Base-by-base conservation (phyloP, 129 eudicot species). In the Gnaphalium uliginosum region DNA sequence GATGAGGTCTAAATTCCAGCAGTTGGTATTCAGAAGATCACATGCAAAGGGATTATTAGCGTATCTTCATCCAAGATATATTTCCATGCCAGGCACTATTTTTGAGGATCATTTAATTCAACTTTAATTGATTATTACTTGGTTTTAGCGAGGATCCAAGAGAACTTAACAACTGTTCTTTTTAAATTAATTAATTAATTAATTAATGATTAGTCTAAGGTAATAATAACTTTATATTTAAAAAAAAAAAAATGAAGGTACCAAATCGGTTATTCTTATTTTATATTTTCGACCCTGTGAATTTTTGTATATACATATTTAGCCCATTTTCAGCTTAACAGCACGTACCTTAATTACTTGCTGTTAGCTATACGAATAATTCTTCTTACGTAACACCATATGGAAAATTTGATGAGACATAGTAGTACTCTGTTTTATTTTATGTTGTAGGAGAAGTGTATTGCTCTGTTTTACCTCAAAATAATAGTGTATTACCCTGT, bases 11-110 rank as follows among this genome's bases (percentile, higher is more conserved):
- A 54, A 65, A 73, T 79, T 79, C 79, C 83, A 39, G 79, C 69
- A 56, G 68, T 27, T 62, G 18, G 68, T 35, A 66, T 73, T 79
- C 79, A 73, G 81, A 73, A 56, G 25, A 10, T 79, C 83, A 79
- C 83, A 79, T 79, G 83, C 63, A 79, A 51, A 76, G 76, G 43
- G 78, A 77, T 30, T 39, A 35, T 57, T 59, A 79, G 68, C 69
- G 75, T 65, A 73, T 79, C 79, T 79, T 66, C 74, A 66, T 66
- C 69, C 78, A 79, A 79, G 74, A 79, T 79, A 79, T 66, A 78
- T 37, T 41, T 4, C 8, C 10, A 35, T 79, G 74, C 51, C 78
- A 66, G 83, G 53, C 83, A 37, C 83, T 22, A 57, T 39, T 66
- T 73, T 79, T 73, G 41, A 65, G 75, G 79, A 66, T 73, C 69